A percentile compares a stretch with the other conserved stretches of the same genome.
Conservation (phyloP, 2,329 filamentous ascomycete species). For the Phaeosphaeria sp. region DNA sequence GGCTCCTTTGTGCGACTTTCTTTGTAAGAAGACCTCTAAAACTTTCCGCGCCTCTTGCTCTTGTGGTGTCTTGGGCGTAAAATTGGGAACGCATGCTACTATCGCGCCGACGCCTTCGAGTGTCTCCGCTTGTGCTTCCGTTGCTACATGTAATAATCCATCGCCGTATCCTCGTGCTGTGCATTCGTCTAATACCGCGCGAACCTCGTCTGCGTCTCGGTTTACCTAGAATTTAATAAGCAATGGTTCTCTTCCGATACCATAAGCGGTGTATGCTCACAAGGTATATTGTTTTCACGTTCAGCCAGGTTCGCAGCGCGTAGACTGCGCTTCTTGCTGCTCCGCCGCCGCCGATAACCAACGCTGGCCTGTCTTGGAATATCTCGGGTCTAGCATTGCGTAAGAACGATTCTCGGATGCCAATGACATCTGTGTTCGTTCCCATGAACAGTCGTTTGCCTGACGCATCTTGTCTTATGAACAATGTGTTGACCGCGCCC, state of each 20-base stretch:
- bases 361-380: conserved; percentile 67
- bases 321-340: conserved; percentile 81
- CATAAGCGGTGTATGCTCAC: conserved; percentile 38
- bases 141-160: conserved; percentile 66
- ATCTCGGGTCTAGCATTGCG: conserved; percentile 53
- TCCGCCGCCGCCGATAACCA: conserved; percentile 79
- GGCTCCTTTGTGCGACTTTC: conserved; percentile 65
- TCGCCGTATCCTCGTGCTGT: conserved; percentile 64
- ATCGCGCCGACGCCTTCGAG: conserved; percentile 70
- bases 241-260: background rate
- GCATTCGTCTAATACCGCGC: conserved; percentile 71
- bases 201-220: conserved; percentile 71
- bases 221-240: conserved; percentile 57
- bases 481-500: conserved; percentile 82
- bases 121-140: conserved; percentile 63
- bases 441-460: conserved; percentile 67
- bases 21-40: conserved; percentile 56
- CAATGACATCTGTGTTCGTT: conserved; percentile 82
- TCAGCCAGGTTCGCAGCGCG: conserved; percentile 73
- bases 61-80: conserved; percentile 68
- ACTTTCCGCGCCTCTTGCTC: conserved; percentile 68
- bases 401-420: conserved; percentile 74
- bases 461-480: conserved; percentile 60
- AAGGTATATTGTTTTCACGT: conserved; percentile 73
- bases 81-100: conserved; percentile 78